Evolutionary conservation across 352 stramenopile species (phyloP), one percentile per base, ranked within the genome.

Genomic region (Stramenopiles sp.): DNA sequence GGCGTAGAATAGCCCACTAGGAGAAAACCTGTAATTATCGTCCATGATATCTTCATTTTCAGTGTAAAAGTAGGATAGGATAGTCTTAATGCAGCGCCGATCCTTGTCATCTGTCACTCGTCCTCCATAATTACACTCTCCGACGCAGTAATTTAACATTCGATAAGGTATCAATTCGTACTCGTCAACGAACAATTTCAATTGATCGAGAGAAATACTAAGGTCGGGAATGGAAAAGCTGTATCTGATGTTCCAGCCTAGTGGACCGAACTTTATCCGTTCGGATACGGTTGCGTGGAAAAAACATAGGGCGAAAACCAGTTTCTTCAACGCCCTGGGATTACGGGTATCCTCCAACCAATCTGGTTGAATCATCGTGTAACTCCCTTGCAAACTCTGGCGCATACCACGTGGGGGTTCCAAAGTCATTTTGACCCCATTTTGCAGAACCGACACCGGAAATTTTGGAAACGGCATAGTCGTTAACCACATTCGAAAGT

Each of bases 381-480:
- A 96, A n/a, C 87, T 91, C 1, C 88, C 89, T 71, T 94, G 90
- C 3, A 97, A 76, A 79, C 96, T 97, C 3, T 89, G 89, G 18
- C 91, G 84, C 86, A 97, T 92, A 2, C 92, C 92, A 73, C 96
- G 96, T 0, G 92, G 90, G 1, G 92, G 91, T 71, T 97, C 92
- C 68, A 95, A 95, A 25, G 91, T 97, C 86, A 97, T 96, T 81
- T 97, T 97, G 73, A 97, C 90, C 3, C 91, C 87, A 71, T 94
- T 92, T 79, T 97, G 90, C 4, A 97, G 82, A 36, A 97, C 93
- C 69, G 89, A 95, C 0, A 90, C 91, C 43, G 92, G 92, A 78
- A 97, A 97, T 4, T 90, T 83, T 0, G 83, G 81, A n/a, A 87
- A 94, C 18, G 92, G 92, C 75, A 96, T 87, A 35, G 88, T 95